Evolutionary conservation across 768 basidiomycete genomes (phyloP), one percentile per base, ranked within the genome.

Genomic region (Rubroboletus pulcherrimus): DNA sequence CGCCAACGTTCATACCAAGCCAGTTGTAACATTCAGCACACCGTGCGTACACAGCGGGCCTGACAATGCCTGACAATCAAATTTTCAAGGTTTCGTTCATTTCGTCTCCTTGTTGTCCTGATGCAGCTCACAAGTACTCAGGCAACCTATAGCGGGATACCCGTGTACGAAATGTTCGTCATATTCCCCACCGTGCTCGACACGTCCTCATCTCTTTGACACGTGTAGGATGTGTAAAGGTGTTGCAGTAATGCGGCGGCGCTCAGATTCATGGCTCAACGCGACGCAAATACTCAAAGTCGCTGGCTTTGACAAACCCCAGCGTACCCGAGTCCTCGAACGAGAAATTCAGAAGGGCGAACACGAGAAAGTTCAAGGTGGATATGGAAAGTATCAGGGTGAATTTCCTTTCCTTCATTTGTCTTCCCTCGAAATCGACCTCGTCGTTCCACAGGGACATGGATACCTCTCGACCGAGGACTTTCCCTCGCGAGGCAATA

Each of bases 311-410:
- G 97, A 99, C 76, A 99, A 99, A 71, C 97, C 97, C 1, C 97
- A 98, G 70, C 80, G 97, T 47, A 99, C 97, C 56, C 86, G 97
- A 52, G 95, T 99, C 15, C 81, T 99, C 42, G 97, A 99, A 73
- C 84, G 97, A 61, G 97, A 99, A 74, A 87, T 99, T 7, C 97
- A 99, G 71, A 98, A 98, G 70, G 97, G 95, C 29, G 91, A 93
- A 64, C 97, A 99, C 72, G 96, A 98, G 74, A 99, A 99, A 71
- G 95, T 99, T 0, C 97, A 99, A 72, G 97, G 97, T 24, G 97
- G 97, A 3, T 99, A 98, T 72, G 97, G 97, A 63, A 99, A 99
- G 74, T 98, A 98, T 70, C 97, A 99, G 80, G 97, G 97, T 95
- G 49, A 59, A 81, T 65, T n/a, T 54, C 51, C 55, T 59, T 43